Evolutionary conservation across 2,329 filamentous ascomycete genomes (phyloP).

Genomic region (Arthrobotrys sinensis): DNA sequence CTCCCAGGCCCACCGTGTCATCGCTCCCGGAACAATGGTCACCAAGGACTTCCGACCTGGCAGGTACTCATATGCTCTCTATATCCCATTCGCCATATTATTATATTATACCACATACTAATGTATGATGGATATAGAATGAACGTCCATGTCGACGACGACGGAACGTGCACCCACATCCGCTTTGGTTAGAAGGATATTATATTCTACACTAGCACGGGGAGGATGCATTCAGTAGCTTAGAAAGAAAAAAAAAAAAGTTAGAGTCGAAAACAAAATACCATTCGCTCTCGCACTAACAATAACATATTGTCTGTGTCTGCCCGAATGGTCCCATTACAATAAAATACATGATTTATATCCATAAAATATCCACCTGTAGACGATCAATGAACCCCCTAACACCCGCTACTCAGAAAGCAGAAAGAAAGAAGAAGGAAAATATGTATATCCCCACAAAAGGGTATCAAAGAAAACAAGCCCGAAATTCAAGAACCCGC

Average conservation of each 20-base stretch:
- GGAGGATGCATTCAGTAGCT: too few relatives aligned
- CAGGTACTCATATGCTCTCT: constrained; percentile 55
- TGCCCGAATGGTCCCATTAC: not conserved
- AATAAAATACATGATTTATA: not conserved
- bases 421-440: not conserved
- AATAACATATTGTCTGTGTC: too few relatives aligned
- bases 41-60: constrained; percentile 62
- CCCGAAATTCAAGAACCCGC: not conserved
- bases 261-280: too few relatives aligned
- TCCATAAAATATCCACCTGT: not conserved
- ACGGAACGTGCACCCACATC: constrained; percentile 62
- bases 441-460: not conserved
- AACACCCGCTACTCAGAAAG: not conserved
- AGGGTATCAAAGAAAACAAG: not conserved
- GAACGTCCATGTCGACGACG: constrained; percentile 63
- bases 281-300: too few relatives aligned
- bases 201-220: not conserved
- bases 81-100: not conserved
- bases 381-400: not conserved
- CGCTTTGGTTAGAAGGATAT: constrained; percentile 52
- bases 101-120: constrained; percentile 3
- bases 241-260: too few relatives aligned
- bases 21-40: constrained; percentile 60
- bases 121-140: constrained; percentile 59
- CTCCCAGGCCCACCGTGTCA: constrained; percentile 60